phyloP scores from a whole-genome alignment of 306 rosid genomes.

The Begonia fuchsioides region DNA sequence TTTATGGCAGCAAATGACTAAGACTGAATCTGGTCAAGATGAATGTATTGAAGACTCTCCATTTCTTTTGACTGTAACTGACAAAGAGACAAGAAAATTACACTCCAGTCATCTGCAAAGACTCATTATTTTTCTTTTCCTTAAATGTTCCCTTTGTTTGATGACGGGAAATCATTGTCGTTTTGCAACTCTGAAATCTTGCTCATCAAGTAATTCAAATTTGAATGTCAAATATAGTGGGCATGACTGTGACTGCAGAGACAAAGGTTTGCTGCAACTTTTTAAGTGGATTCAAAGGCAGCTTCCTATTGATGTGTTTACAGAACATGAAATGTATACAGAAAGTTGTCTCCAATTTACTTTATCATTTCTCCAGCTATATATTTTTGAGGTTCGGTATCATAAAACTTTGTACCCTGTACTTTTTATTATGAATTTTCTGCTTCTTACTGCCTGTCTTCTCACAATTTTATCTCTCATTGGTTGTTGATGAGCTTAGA shows the following conservation, averaged over 20 bases:
- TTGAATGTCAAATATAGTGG: slow-evolving; percentile 6
- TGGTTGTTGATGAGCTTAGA: too few species aligned
- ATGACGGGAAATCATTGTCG: slow-evolving; percentile 20
- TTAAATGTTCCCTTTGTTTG: slow-evolving; percentile 47
- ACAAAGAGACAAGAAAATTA: slow-evolving; percentile 24
- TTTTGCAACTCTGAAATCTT: slow-evolving; percentile 24
- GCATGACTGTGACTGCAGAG: slow-evolving; percentile 23
- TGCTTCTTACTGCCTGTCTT: too few species aligned
- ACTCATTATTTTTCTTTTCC: slow-evolving; percentile 53
- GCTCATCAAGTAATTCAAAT: slow-evolving; percentile 10
- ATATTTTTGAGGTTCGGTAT: slow-evolving; percentile 52
- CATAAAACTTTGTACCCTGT: too few species aligned
- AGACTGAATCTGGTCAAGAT: slow-evolving; percentile 24
- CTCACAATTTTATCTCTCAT: too few species aligned
- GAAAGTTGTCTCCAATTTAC: slow-evolving; percentile 45
- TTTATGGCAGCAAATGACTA: slow-evolving; percentile 29
- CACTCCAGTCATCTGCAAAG: slow-evolving; percentile 56
- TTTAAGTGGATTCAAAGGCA: slow-evolving; percentile 59
- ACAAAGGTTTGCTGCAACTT: slow-evolving; percentile 47
- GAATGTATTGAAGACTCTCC: slow-evolving; percentile 75
- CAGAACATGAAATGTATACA: slow-evolving; percentile 28
- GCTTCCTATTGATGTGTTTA: slow-evolving; percentile 32
- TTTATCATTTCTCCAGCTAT: slow-evolving; percentile 63
- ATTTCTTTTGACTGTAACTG: slow-evolving; percentile 39
- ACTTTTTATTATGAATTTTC: too few species aligned